Evolutionary conservation across 2,329 filamentous ascomycete genomes (phyloP).

Genomic region (Pyricularia pennisetigena): DNA sequence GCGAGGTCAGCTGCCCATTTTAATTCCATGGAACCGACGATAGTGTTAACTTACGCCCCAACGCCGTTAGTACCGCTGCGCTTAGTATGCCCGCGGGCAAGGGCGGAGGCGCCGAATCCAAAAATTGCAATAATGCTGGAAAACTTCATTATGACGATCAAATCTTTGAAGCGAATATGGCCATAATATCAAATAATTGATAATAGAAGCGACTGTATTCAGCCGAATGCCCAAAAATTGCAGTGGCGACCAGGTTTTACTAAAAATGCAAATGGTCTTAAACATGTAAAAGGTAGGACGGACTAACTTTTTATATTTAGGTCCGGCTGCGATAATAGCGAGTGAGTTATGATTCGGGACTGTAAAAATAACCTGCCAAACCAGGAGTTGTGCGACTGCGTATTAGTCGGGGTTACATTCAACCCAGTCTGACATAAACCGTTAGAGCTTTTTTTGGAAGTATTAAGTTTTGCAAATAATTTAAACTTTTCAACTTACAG

Average conservation of each 20-base stretch:
- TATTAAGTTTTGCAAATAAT: too few relatives aligned
- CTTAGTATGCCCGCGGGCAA: neutral
- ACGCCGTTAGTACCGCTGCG: neutral
- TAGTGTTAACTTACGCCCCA: neutral
- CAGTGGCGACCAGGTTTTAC: neutral
- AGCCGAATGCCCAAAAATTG: neutral
- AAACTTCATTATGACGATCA: neutral
- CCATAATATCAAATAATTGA: neutral
- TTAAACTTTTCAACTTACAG: too few relatives aligned
- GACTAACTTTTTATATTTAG: too few relatives aligned
- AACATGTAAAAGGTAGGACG: neutral
- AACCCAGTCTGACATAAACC: too few relatives aligned
- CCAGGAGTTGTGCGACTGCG: too few relatives aligned
- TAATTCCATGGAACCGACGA: neutral
- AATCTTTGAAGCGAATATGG: neutral
- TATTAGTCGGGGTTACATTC: too few relatives aligned
- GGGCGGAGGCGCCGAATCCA: neutral
- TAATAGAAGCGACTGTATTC: neutral
- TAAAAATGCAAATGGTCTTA: neutral
- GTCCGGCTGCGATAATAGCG: too few relatives aligned
- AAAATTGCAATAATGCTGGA: neutral
- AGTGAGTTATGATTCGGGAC: too few relatives aligned
- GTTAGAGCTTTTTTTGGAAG: too few relatives aligned
- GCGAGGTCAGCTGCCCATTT: neutral
- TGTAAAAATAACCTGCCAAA: too few relatives aligned